Evolutionary conservation across 202 grass and related monocot species (phyloP).

Genomic region (Alloteropsis angusta): DNA sequence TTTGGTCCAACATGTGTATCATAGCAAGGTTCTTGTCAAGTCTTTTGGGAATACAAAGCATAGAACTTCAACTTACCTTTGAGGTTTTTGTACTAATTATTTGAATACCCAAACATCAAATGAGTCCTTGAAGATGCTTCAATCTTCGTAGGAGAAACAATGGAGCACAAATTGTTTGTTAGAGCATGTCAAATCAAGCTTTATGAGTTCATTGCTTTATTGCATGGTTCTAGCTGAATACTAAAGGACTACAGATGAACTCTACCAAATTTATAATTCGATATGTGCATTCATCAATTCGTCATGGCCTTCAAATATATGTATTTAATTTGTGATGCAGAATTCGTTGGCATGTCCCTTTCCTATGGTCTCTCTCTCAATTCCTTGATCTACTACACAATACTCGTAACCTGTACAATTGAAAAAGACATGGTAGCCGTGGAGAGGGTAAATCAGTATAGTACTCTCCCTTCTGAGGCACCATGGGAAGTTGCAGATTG

Average conservation of each 20-base stretch:
- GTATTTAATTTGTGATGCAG: constrained; percentile 10
- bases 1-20: too few relatives aligned
- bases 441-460: constrained; percentile 46
- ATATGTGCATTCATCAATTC: not conserved
- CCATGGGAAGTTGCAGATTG: constrained; percentile 25
- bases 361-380: constrained; percentile 46
- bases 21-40: not conserved
- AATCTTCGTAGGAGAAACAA: not conserved
- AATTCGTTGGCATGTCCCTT: constrained; percentile 48
- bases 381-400: constrained; percentile 19
- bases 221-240: not conserved
- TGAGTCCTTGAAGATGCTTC: not conserved
- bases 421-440: constrained; percentile 39
- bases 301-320: not conserved
- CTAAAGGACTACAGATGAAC: not conserved
- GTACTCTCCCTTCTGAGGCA: constrained; percentile 33
- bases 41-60: not conserved
- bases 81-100: not conserved
- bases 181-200: not conserved
- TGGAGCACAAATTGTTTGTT: not conserved
- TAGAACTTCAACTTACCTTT: not conserved
- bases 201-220: not conserved
- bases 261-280: not conserved
- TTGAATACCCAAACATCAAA: not conserved
- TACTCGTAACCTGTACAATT: constrained; percentile 23